phyloP scores from a whole-genome alignment of 2,329 filamentous ascomycete genomes.

The Talaromyces sp. region DNA sequence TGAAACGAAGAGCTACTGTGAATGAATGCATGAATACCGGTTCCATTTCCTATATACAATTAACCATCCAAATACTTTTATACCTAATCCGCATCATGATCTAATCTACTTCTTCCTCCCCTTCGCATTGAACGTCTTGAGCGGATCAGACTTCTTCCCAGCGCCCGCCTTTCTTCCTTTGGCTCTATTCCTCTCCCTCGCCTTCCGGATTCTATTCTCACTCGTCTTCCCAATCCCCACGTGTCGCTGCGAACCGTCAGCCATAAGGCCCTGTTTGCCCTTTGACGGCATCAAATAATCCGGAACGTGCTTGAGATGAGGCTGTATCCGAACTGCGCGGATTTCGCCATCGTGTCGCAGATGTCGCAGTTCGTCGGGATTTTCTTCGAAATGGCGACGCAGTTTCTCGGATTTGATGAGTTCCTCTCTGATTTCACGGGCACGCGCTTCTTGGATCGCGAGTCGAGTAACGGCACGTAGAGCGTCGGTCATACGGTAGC shows the following conservation, averaged over 20 bases:
- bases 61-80: neutral
- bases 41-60: neutral
- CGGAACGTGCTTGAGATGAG: slow-evolving; percentile 89
- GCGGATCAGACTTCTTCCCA: slow-evolving; percentile 68
- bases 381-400: slow-evolving; percentile 94
- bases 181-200: slow-evolving; percentile 43
- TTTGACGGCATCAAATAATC: slow-evolving; percentile 85
- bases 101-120: slow-evolving; percentile 29
- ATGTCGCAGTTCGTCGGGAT: slow-evolving; percentile 82
- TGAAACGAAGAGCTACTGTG: neutral
- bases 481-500: slow-evolving; percentile 92
- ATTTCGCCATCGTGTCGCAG: slow-evolving; percentile 87
- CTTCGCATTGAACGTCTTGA: slow-evolving; percentile 80
- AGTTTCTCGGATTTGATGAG: slow-evolving; percentile 91
- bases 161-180: slow-evolving; percentile 45
- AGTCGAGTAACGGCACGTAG: slow-evolving; percentile 85
- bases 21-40: neutral
- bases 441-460: slow-evolving; percentile 83
- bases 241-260: slow-evolving; percentile 67
- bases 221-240: slow-evolving; percentile 60
- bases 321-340: slow-evolving; percentile 75
- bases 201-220: slow-evolving; percentile 53
- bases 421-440: slow-evolving; percentile 82
- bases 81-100: neutral
- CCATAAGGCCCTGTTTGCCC: slow-evolving; percentile 64